These are phyloP conservation scores for Fomitopsis pinicola DNA, from an alignment of 1,284 basidiomycete species.

Conservation along the genomic window DNA sequence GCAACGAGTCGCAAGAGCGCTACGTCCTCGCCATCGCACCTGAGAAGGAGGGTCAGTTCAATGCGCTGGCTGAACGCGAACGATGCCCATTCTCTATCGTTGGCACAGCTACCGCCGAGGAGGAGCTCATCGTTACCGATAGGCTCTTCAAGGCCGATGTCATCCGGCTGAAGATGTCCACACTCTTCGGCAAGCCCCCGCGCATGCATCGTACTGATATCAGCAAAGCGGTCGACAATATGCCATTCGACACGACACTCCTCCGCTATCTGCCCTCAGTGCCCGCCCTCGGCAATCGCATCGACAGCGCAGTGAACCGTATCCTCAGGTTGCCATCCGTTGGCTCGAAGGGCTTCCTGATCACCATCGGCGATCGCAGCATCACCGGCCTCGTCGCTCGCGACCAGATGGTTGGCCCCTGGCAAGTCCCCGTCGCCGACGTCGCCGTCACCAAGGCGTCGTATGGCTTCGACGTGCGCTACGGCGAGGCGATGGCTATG, in stretches of 20 bases:
- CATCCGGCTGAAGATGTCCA: constrained; percentile 91
- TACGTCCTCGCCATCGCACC: constrained; percentile 89
- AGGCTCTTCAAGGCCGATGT: constrained; percentile 77
- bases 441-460: constrained; percentile 93
- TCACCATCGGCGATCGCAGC: constrained; percentile 95
- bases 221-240: constrained; percentile 46
- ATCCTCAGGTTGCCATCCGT: constrained; percentile 91
- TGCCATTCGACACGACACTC: constrained; percentile 73
- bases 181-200: constrained; percentile 95
- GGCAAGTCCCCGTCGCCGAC: constrained; percentile 97
- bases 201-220: constrained; percentile 81
- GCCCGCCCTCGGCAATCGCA: constrained; percentile 35
- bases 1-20: constrained; percentile 98
- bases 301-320: constrained; percentile 68
- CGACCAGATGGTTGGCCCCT: constrained; percentile 99
- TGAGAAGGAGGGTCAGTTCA: constrained; percentile 59
- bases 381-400: constrained; percentile 94
- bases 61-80: constrained; percentile 81
- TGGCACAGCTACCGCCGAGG: constrained; percentile 78
- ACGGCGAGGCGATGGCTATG: constrained; percentile 96
- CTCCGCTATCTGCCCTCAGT: constrained; percentile 55
- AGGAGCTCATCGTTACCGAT: constrained; percentile 89
- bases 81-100: constrained; percentile 93
- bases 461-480: constrained; percentile 86
- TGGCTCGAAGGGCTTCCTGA: constrained; percentile 94